These are phyloP conservation scores for Diplotaxis tenuifolia DNA, from an alignment of 345 rosid species.

Conservation along the genomic window DNA sequence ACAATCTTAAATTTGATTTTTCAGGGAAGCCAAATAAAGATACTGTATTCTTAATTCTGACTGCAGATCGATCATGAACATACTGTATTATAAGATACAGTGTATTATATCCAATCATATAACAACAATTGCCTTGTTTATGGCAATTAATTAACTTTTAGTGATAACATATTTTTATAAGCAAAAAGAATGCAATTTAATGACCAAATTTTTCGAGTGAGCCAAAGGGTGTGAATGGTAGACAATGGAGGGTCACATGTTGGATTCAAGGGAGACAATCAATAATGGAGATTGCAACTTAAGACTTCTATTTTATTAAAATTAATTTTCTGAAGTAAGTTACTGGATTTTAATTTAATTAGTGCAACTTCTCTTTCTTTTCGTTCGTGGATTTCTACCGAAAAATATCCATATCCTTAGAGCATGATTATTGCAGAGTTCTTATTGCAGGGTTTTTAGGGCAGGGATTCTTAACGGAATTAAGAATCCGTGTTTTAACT, in stretches of 20 bases:
- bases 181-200: not conserved
- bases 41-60: not conserved
- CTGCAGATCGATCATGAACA: not conserved
- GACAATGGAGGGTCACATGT: conserved; percentile 56
- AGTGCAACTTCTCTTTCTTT: conserved; percentile 15
- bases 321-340: not conserved
- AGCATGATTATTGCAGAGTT: no score
- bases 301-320: conserved; percentile 23
- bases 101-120: not conserved
- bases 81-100: no score
- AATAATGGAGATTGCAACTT: conserved; percentile 50
- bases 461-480: no score
- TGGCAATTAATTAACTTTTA: not conserved
- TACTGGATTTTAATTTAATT: not conserved
- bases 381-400: conserved; percentile 19
- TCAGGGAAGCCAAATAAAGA: not conserved
- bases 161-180: not conserved
- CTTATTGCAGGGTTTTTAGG: no score
- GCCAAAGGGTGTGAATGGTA: conserved; percentile 36
- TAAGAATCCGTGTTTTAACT: no score
- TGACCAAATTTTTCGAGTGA: conserved; percentile 8
- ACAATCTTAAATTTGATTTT: not conserved
- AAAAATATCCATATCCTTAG: conserved; percentile 17
- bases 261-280: conserved; percentile 56
- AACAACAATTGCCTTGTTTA: not conserved